Conservation (phyloP, 2,329 filamentous ascomycete species). For the Nannizziopsis arthrosporioides region DNA sequence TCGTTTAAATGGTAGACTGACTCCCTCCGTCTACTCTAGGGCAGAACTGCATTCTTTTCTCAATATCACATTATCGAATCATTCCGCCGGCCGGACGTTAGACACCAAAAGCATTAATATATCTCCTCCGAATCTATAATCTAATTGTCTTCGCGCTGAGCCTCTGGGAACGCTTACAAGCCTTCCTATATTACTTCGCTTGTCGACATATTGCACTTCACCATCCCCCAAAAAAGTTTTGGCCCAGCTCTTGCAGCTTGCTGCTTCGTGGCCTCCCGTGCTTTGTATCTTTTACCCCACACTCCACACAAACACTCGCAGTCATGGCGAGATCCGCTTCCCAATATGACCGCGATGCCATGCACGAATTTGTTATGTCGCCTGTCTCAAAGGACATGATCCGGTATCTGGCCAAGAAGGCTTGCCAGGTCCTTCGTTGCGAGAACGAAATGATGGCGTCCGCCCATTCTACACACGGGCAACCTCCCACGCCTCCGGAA, state of each 20-base stretch:
- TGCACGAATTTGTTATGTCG: slow-evolving; percentile 38
- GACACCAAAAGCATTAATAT: background rate
- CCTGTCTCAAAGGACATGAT: slow-evolving; percentile 41
- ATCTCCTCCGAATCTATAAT: slow-evolving; percentile 3
- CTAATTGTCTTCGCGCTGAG: background rate
- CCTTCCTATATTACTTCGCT: background rate
- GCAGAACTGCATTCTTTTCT: background rate
- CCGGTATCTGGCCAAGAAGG: slow-evolving; percentile 36
- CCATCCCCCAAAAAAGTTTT: background rate
- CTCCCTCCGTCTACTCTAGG: background rate
- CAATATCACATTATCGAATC: slow-evolving; percentile 7
- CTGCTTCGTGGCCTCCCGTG: background rate
- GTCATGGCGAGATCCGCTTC: slow-evolving; percentile 11
- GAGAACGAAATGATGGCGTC: slow-evolving; percentile 39
- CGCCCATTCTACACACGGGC: slow-evolving; percentile 27
- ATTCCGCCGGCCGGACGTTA: slow-evolving; percentile 9
- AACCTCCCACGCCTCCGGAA: slow-evolving; percentile 49
- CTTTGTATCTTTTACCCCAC: background rate
- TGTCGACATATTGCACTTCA: background rate
- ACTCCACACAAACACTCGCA: background rate
- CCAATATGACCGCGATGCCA: slow-evolving; percentile 32
- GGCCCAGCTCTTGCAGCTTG: background rate
- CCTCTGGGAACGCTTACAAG: background rate
- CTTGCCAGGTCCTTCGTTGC: slow-evolving; percentile 39
- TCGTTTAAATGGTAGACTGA: background rate